A percentile compares a stretch with the other conserved stretches of the same genome.
Conservation (phyloP, 2,329 filamentous ascomycete genomes). For the Scopulariopsis brevicaulis region DNA sequence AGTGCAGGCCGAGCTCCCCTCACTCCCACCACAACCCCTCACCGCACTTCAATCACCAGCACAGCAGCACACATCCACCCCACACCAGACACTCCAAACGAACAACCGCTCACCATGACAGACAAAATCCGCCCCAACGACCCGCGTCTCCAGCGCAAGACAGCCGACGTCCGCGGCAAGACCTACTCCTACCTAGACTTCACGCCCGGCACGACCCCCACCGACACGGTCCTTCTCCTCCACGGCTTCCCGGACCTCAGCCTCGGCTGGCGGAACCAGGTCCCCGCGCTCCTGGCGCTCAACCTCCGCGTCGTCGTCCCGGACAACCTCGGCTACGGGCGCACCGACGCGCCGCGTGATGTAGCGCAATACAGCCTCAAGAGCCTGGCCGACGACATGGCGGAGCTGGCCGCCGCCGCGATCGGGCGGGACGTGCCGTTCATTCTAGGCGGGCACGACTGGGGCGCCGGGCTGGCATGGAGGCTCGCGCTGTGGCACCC, state of each 20-base stretch:
- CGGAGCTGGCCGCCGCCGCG: constrained; percentile 51
- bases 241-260: constrained; percentile 78
- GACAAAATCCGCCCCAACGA: constrained; percentile 36
- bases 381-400: constrained; percentile 63
- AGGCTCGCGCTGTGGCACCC: constrained; percentile 65
- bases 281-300: constrained; percentile 61
- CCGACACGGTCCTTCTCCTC: constrained; percentile 41
- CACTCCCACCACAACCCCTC: too few species aligned
- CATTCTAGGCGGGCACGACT: constrained; percentile 86
- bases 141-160: constrained; percentile 50
- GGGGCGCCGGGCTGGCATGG: constrained; percentile 74
- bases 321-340: constrained; percentile 79
- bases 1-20: too few species aligned
- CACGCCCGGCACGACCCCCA: constrained; percentile 27
- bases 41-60: not conserved
- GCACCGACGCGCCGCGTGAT: constrained; percentile 56
- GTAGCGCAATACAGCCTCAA: constrained; percentile 58
- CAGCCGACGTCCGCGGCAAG: constrained; percentile 39
- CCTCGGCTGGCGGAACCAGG: constrained; percentile 83
- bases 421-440: constrained; percentile 38
- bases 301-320: constrained; percentile 72
- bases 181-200: constrained; percentile 53
- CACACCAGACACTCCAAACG: not conserved
- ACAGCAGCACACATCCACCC: not conserved
- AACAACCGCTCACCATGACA: not conserved